Percentiles rank a stretch among this genome's conserved stretches.
Evolutionary conservation across 2,329 filamentous ascomycete species (phyloP).

Genomic region (Fusarium tricinctum): DNA sequence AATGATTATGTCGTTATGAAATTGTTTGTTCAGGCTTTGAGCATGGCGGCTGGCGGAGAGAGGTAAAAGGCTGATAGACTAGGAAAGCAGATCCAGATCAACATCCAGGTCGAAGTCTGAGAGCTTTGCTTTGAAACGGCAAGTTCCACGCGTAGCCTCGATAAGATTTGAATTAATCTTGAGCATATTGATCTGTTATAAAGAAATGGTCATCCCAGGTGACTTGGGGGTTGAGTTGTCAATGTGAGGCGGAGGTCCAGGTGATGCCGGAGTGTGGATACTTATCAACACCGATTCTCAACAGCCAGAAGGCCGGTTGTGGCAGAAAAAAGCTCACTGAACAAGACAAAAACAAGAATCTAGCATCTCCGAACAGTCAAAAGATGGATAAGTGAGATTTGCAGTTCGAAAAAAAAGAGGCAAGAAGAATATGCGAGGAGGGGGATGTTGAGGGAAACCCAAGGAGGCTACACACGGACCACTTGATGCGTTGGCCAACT

Average conservation of each 20-base stretch:
- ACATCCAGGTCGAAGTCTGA: background rate
- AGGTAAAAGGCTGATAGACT: constrained; percentile 32
- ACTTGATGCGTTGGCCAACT: constrained; percentile 61
- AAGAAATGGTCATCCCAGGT: constrained; percentile 22
- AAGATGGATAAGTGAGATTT: constrained; percentile 11
- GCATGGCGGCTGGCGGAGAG: constrained; percentile 23
- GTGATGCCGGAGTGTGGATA: constrained; percentile 41
- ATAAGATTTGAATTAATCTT: background rate
- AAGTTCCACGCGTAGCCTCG: background rate
- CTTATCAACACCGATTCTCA: constrained; percentile 35
- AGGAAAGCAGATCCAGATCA: constrained; percentile 27
- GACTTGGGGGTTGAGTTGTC: constrained; percentile 40
- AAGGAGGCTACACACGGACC: constrained; percentile 58
- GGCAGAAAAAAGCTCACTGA: constrained; percentile 7
- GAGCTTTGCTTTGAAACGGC: background rate
- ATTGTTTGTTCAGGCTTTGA: constrained; percentile 37
- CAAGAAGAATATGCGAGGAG: constrained; percentile 39
- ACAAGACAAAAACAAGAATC: constrained; percentile 6
- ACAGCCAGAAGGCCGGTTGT: constrained; percentile 11
- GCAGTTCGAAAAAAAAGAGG: constrained; percentile 20
- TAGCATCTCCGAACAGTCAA: background rate
- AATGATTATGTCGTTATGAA: constrained; percentile 51
- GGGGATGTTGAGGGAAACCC: constrained; percentile 48
- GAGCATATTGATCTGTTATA: constrained; percentile 4
- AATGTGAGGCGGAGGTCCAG: constrained; percentile 38